Base-by-base conservation (phyloP, 768 basidiomycete species). In the Tulasnella sp. region DNA sequence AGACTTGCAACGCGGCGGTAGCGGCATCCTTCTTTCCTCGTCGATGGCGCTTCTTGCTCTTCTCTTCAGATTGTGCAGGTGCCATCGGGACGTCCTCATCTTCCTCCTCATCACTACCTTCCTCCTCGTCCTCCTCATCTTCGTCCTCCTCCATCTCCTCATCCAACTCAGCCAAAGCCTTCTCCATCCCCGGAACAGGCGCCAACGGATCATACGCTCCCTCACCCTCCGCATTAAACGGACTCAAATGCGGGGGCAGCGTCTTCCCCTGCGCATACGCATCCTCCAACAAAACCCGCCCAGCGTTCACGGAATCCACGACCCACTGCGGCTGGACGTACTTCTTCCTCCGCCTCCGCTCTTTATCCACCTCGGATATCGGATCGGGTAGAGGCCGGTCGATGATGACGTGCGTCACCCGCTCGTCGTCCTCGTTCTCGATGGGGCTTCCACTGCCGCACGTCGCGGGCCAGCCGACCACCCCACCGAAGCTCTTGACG, bases 301-400 rank as follows among this genome's bases (percentile, higher is more conserved):
- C 92, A 10, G 91, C 89, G 84, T 99, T 99, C 84, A 98, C 91
- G 85, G 94, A 98, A 84, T 99, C 98, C 46, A 95, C 94, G 42
- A 98, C 89, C 98, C 98, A 99, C 85, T 99, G 97, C 16, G 98
- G 98, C 85, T 99, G 98, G 24, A 99, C 89, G 85, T 93, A 95
- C 84, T 94, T 95, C 83, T 96, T 89, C 84, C 90, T 90, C 68
- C 88, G 86, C 48, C 91, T 88, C 62, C 89, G 87, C 82, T 92
- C 90, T 83, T 91, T 92, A 76, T 88, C 85, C 36, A 83, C 75
- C 39, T 36, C 72, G 18, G 38, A 1, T 31, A 27, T 52, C 5
- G 42, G 27, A 9, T 62, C 68, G 16, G 88, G 85, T 40, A 80
- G 18, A 1, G 98, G 97, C 68, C 98, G 89, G 84, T 99, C 98